Base-by-base conservation (phyloP, 2,329 filamentous ascomycete species). In the Ceratocystis harringtonii region DNA sequence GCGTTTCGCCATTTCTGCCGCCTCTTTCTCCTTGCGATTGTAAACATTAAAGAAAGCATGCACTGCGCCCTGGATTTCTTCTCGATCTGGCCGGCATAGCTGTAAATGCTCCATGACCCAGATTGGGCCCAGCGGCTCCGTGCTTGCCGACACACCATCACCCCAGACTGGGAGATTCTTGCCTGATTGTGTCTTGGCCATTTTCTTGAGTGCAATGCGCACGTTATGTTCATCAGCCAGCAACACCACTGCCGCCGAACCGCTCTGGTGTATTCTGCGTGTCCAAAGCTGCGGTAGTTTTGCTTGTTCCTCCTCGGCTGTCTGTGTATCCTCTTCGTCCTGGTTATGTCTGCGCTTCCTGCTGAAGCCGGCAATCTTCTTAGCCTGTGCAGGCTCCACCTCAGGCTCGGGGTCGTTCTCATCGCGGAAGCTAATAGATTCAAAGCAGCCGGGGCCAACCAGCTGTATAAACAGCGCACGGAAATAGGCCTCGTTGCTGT, bases 31-130 rank as follows among this genome's bases (percentile, higher is more conserved):
- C 76, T 79, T 89, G 77, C 72, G 82, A 77, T 80, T 88, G 77
- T 91, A 97, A n/a, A 85, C 79, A 25, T 83, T 81, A 81, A 97
- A 95, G 78, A 91, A 97, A 44, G 86, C 84, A 72, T 96, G 91
- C 28, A 96, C 87, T 3, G 84, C 82, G 48, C 79, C 77, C 71
- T 95, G 85, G n/a, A 95, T 80, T 48, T 67, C 66, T 12, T 78
- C 75, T 52, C 82, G 83, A 66, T 86, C 78, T 0, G 92, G 90
- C 71, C 89, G 94, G 7, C 82, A 82, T 10, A 92, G 78, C 50
- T 80, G 79, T 69, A 89, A 82, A 75, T 96, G 91, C 3, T 80
- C 75, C 64, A 88, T 83, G 70, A 81, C 72, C 80, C 78, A 84
- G 55, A 73, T 73, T 22, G 76, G 76, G 3, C 87, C 88, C 5